Conservation (phyloP, 176 grass and related monocot genomes). For the Zea mays region Zm-B73-REFERENCE-NAM-5.0 NC_050098.1:53359001-53359500, state of each 20-base stretch:
- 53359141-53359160: constrained; percentile 13
- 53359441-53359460: constrained; percentile 99
- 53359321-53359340: constrained; percentile 7
- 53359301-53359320: constrained; percentile 28
- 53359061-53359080: constrained; percentile 11
- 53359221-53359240: constrained; percentile 98
- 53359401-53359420: constrained; percentile 99
- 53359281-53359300: constrained; percentile 98
- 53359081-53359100: neutral
- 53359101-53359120: neutral
- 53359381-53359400: constrained; percentile 73
- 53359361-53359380: constrained; percentile 25
- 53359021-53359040: constrained; percentile 43
- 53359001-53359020: constrained; percentile 98
- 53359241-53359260: constrained; percentile 88
- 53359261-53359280: constrained; percentile 98
- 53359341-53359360: neutral
- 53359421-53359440: constrained; percentile 95
- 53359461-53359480: constrained; percentile 93
- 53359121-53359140: constrained; percentile 15
- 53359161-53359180: constrained; percentile 88
- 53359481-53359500: constrained; percentile 86
- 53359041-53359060: constrained; percentile 20
- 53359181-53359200: constrained; percentile 96
- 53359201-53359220: constrained; percentile 99